Percentiles rank a stretch among this genome's conserved stretches.
These are phyloP conservation scores for Epichloe baconii DNA, from an alignment of 2,329 filamentous ascomycete genomes.

Conservation along the genomic window DNA sequence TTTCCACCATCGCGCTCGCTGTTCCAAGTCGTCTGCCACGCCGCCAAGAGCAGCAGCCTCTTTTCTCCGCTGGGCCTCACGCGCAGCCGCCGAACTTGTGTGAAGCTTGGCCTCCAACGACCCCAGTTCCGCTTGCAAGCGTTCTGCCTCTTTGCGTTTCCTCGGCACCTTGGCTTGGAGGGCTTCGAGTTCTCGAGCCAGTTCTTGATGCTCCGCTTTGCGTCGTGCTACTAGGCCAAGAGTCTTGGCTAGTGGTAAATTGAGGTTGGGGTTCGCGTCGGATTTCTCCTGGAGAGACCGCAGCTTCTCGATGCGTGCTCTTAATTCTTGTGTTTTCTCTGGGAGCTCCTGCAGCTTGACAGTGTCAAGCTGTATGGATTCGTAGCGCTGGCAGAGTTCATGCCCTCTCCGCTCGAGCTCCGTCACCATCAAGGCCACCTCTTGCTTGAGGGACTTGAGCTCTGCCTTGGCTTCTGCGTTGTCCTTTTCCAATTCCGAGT, in stretches of 20 bases:
- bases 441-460: slow-evolving; percentile 67
- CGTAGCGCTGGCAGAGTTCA: slow-evolving; percentile 42
- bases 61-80: slow-evolving; percentile 55
- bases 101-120: slow-evolving; percentile 55
- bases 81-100: slow-evolving; percentile 52
- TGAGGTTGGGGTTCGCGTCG: slow-evolving; percentile 30
- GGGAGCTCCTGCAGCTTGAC: slow-evolving; percentile 38
- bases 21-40: slow-evolving; percentile 60
- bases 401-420: slow-evolving; percentile 55
- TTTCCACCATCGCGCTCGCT: slow-evolving; percentile 61
- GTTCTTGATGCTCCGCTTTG: slow-evolving; percentile 37
- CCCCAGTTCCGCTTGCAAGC: slow-evolving; percentile 52
- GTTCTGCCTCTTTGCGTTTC: slow-evolving; percentile 54
- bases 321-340: slow-evolving; percentile 31
- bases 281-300: slow-evolving; percentile 24
- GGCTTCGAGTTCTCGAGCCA: slow-evolving; percentile 51
- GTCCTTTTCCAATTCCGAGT: slow-evolving; percentile 57
- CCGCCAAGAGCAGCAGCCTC: slow-evolving; percentile 55
- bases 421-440: slow-evolving; percentile 59
- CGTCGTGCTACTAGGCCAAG: slow-evolving; percentile 36
- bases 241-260: slow-evolving; percentile 45
- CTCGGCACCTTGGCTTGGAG: slow-evolving; percentile 49
- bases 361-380: slow-evolving; percentile 35
- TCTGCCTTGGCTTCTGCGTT: slow-evolving; percentile 60
- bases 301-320: slow-evolving; percentile 34